Conservation (phyloP, 2,329 filamentous ascomycete species). For the Akanthomyces lecanii region DNA sequence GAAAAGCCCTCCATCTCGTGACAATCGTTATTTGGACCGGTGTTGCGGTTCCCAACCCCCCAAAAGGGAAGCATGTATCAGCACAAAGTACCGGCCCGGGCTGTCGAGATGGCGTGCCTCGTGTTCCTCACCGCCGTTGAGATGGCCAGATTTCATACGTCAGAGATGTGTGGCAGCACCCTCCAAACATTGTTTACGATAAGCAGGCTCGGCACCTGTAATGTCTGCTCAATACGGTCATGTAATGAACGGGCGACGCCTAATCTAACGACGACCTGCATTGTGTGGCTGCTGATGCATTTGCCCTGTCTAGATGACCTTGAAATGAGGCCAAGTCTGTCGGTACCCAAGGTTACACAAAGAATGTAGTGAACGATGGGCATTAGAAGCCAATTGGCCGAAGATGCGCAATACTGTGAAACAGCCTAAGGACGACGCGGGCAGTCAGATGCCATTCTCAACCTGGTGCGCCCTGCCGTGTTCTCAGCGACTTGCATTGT, state of each 20-base stretch:
- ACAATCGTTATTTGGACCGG: neutral
- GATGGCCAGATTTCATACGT: neutral
- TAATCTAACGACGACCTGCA: neutral
- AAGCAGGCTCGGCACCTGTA: neutral
- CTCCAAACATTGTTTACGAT: neutral
- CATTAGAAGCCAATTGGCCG: neutral
- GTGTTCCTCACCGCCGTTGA: neutral
- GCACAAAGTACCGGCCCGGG: neutral
- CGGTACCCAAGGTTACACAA: slow-evolving; percentile 10
- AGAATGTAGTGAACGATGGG: neutral
- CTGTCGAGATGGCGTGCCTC: neutral
- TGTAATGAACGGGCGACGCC: neutral
- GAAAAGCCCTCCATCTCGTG: no score
- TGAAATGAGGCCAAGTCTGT: neutral
- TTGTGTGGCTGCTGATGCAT: neutral
- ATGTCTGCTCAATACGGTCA: neutral
- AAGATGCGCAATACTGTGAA: neutral
- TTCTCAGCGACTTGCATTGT: neutral
- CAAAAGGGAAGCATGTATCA: neutral
- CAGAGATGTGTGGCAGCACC: neutral
- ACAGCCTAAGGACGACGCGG: neutral
- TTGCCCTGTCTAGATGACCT: neutral
- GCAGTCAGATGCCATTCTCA: neutral
- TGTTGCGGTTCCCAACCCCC: neutral
- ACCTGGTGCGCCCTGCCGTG: neutral